Evolutionary conservation across 495 filamentous ascomycete genomes (phyloP), one percentile per base, ranked within the genome.

Genomic region (Penicillium desertorum): DNA sequence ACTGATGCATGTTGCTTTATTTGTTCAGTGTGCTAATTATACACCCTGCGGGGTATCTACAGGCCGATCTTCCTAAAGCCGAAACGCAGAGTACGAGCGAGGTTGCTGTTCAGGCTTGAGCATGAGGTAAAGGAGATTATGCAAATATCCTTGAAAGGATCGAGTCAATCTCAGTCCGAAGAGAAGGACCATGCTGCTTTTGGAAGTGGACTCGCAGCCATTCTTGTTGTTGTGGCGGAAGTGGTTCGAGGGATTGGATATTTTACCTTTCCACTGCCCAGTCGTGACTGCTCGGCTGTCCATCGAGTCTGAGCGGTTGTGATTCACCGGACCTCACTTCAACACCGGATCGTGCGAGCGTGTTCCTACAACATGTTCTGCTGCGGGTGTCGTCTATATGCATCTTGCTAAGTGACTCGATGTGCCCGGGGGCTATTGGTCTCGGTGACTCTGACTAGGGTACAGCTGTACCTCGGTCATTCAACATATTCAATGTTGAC

Each of bases 61-160:
- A 79, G 71, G 62, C 71, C 41, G 78, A 81, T 70, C 68, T 81
- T 39, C 73, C 75, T 14, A 71, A 76, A 57, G 62, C 74, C 34
- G 71, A 76, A 53, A 64, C 72, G 45, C 61, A 71, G 54, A 51
- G 59, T 36, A 54, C 70, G 23, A 68, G 69, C n/a, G 57, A 67
- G 12, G 73, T 75, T 50, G 64, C 73, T 32, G 71, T 79, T 17
- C 68, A 75, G 59, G 74, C 74, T 27, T 78, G 65, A 72, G 57
- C 39, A 29, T 19, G 22, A 16, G 36, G 20, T 3, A 10, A 27
- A 17, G 30, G 27, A 48, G 10, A 47, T 19, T 34, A 36, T 14
- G 23, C 14, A 14, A 19, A 37, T 25, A 56, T 4, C 16, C 49
- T 34, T 9, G n/a, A 36, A n/a, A 23, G 2, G 32, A 12, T 14